Evolutionary conservation across 2,329 filamentous ascomycete species (phyloP).

Genomic region (Purpureocillium lavendulum): DNA sequence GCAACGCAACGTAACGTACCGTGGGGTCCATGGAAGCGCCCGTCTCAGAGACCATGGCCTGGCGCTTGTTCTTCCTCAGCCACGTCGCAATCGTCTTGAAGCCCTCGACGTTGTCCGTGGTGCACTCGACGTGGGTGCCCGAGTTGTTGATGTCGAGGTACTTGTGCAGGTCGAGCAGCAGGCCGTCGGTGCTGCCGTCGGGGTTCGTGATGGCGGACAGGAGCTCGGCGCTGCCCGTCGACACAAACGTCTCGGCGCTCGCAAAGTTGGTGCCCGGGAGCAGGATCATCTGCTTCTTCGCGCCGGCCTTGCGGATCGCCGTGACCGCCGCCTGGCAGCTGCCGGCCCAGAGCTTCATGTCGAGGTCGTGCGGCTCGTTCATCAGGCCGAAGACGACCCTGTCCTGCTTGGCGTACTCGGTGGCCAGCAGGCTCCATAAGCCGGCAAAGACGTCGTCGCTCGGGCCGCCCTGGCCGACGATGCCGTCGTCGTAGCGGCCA

Average conservation of each 20-base stretch:
- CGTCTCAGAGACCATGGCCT: slow-evolving; percentile 44
- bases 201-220: slow-evolving; percentile 48
- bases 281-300: slow-evolving; percentile 52
- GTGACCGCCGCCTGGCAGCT: slow-evolving; percentile 56
- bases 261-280: slow-evolving; percentile 54
- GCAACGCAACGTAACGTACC: slow-evolving; percentile 21
- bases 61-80: slow-evolving; percentile 35
- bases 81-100: slow-evolving; percentile 39
- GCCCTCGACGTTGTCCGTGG: slow-evolving; percentile 41
- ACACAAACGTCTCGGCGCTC: slow-evolving; percentile 38
- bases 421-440: slow-evolving; percentile 51
- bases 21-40: slow-evolving; percentile 35
- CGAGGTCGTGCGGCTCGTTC: slow-evolving; percentile 60
- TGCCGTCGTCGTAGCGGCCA: slow-evolving; percentile 51
- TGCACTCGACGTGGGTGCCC: slow-evolving; percentile 42
- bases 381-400: slow-evolving; percentile 55
- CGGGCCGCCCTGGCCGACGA: slow-evolving; percentile 59
- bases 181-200: slow-evolving; percentile 44
- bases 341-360: slow-evolving; percentile 48
- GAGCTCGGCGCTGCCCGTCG: slow-evolving; percentile 39
- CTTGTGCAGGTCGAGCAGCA: slow-evolving; percentile 54
- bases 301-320: slow-evolving; percentile 57
- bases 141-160: slow-evolving; percentile 51
- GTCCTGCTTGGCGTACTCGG: slow-evolving; percentile 45
- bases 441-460: slow-evolving; percentile 47